Conservation (phyloP, 2,329 filamentous ascomycete species). For the Cladosporium sp. region DNA sequence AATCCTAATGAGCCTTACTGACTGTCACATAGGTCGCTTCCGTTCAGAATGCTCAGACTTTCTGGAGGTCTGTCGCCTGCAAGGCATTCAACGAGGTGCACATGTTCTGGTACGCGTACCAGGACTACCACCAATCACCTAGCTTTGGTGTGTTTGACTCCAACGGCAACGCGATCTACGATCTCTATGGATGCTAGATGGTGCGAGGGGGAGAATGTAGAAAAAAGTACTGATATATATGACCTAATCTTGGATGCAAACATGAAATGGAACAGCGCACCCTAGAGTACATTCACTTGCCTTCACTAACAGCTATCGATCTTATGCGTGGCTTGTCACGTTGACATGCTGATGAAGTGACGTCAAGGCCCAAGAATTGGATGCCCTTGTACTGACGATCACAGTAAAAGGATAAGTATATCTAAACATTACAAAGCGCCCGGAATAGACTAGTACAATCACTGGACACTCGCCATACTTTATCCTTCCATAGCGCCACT, state of each 20-base stretch:
- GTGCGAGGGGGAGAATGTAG: neutral
- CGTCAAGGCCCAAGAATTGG: too few species aligned
- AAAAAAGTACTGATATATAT: neutral
- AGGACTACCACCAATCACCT: conserved; percentile 46
- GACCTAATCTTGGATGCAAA: neutral
- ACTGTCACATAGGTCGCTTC: conserved; percentile 38
- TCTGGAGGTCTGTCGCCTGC: conserved; percentile 62
- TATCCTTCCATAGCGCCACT: too few species aligned
- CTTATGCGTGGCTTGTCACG: too few species aligned
- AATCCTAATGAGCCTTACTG: neutral
- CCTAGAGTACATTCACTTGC: too few species aligned
- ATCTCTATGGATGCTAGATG: conserved; percentile 15
- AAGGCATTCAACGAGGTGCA: conserved; percentile 48
- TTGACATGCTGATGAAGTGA: too few species aligned
- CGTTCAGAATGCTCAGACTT: conserved; percentile 54
- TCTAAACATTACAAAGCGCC: too few species aligned
- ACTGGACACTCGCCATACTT: too few species aligned
- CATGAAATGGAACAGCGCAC: too few species aligned
- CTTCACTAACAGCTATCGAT: too few species aligned
- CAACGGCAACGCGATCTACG: conserved; percentile 31
- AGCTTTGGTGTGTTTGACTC: conserved; percentile 38
- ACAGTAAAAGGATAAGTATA: too few species aligned
- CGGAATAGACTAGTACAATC: too few species aligned
- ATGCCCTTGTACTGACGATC: too few species aligned
- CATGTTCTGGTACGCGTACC: conserved; percentile 60